Conservation (phyloP, 768 basidiomycete species). For the Hydnomerulius pinastri region DNA sequence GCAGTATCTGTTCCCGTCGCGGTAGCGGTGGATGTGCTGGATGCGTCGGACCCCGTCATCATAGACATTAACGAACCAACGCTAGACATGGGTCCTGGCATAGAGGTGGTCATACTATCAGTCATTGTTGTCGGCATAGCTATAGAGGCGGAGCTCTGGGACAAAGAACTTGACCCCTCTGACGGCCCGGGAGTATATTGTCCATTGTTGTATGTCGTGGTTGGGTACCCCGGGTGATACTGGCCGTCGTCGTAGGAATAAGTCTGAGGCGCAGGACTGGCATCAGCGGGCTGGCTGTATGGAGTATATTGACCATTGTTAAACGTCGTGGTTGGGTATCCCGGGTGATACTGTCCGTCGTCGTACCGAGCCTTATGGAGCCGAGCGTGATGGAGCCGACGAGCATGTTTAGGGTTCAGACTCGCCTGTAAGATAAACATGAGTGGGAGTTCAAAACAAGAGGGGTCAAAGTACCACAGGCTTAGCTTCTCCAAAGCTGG, state of each 20-base stretch:
- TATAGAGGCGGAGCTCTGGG: too few species aligned
- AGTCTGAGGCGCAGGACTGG: background rate
- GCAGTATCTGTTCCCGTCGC: background rate
- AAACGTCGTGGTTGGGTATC: constrained; percentile 14
- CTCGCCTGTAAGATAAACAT: constrained; percentile 9
- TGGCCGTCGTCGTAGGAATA: constrained; percentile 16
- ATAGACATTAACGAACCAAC: too few species aligned
- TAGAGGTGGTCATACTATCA: too few species aligned
- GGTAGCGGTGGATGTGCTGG: background rate
- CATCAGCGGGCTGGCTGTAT: background rate
- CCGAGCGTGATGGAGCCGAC: constrained; percentile 14
- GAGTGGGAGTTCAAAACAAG: background rate
- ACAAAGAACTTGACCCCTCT: background rate
- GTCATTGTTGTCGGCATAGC: too few species aligned
- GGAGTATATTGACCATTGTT: constrained; percentile 10
- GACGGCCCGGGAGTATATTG: constrained; percentile 4
- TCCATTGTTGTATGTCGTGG: constrained; percentile 22
- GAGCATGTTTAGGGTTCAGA: constrained; percentile 8
- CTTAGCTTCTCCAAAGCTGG: background rate
- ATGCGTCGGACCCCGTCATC: background rate
- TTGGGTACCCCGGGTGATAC: constrained; percentile 22
- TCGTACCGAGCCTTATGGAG: constrained; percentile 15
- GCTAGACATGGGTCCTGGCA: too few species aligned
- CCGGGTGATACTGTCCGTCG: constrained; percentile 24
- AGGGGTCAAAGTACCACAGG: background rate